These are phyloP conservation scores for Gracilaria caudata DNA, from an alignment of 23 red algal genomes.

Conservation along the genomic window DNA sequence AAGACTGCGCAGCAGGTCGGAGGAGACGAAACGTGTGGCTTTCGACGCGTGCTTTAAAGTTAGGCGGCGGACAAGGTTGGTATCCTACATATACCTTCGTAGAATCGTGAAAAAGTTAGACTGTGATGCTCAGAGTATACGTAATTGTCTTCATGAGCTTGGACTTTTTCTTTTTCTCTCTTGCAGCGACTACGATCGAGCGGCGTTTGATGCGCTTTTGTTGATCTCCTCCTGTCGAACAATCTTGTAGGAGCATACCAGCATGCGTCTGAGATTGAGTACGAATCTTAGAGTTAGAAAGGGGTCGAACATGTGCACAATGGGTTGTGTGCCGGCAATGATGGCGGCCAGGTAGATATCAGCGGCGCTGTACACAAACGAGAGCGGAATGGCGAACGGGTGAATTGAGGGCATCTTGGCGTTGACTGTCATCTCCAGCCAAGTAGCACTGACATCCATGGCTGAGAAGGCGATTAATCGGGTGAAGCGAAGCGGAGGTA, in stretches of 20 bases:
- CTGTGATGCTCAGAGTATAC: neutral
- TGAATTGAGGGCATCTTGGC: slow-evolving; percentile 32
- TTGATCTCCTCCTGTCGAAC: slow-evolving; percentile 34
- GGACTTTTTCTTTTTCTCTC: neutral
- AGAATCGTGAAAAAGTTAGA: neutral
- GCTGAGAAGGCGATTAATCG: slow-evolving; percentile 26
- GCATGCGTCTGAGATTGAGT: slow-evolving; percentile 22
- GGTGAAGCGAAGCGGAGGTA: neutral
- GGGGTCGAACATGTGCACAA: slow-evolving; percentile 27
- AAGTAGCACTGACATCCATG: slow-evolving; percentile 42
- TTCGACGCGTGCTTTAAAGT: neutral
- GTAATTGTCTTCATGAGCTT: neutral
- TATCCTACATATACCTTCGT: neutral
- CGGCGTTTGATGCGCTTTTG: neutral
- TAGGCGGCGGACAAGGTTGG: neutral
- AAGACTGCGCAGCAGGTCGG: neutral
- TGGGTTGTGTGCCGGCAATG: neutral
- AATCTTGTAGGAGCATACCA: slow-evolving; percentile 19
- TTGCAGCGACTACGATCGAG: neutral
- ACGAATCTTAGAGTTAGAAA: slow-evolving; percentile 32
- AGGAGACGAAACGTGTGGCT: neutral
- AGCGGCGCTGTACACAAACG: slow-evolving; percentile 24
- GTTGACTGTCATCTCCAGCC: slow-evolving; percentile 52
- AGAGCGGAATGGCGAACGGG: slow-evolving; percentile 21
- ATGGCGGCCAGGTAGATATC: slow-evolving; percentile 57